These are phyloP conservation scores for Paspalum vaginatum DNA, from an alignment of 176 grass and related monocot genomes.

Conservation along the genomic window DNA sequence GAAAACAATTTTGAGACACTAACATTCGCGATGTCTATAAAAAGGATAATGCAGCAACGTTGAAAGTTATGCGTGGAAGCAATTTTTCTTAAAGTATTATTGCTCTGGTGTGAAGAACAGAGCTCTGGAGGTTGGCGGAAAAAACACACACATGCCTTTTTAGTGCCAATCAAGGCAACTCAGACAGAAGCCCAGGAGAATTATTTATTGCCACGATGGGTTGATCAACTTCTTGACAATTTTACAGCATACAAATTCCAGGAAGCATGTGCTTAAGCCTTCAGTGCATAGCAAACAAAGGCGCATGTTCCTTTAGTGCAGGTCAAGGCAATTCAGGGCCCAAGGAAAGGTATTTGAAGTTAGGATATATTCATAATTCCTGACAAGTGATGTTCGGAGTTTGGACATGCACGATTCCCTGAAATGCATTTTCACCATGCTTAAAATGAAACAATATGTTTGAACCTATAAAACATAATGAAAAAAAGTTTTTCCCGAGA, in stretches of 20 bases:
- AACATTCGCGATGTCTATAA: constrained; percentile 24
- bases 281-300: not conserved
- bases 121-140: not conserved
- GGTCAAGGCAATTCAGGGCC: not conserved
- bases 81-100: not conserved
- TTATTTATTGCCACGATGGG: not conserved
- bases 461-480: not conserved
- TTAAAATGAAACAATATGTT: not conserved
- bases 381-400: not conserved
- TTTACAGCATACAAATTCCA: not conserved
- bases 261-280: not conserved
- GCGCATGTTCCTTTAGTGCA: not conserved
- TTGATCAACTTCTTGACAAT: not conserved
- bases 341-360: not conserved
- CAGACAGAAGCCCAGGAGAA: not conserved
- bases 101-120: not conserved
- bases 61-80: not conserved
- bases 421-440: not conserved
- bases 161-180: not conserved
- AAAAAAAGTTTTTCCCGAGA: not conserved
- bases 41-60: not conserved
- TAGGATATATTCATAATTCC: not conserved
- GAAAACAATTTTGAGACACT: not conserved
- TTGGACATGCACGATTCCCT: too few relatives aligned
- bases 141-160: not conserved